Conservation (phyloP, 768 basidiomycete species). For the Tricholoma hemisulphureum region DNA sequence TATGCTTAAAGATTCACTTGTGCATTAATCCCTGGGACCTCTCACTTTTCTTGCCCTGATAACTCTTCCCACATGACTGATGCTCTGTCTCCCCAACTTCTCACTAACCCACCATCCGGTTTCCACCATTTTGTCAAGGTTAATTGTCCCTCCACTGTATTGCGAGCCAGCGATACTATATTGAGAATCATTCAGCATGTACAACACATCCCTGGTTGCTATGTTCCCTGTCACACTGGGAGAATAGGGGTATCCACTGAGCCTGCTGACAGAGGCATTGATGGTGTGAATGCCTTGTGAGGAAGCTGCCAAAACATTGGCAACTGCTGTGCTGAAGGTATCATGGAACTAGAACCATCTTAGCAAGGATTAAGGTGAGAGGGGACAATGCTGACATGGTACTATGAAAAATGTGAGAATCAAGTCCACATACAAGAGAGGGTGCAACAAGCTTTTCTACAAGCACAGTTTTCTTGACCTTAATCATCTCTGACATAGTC, state of each 20-base stretch:
- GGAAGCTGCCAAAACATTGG: conserved; percentile 72
- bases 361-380: neutral
- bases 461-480: conserved; percentile 60
- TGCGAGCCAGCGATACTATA: conserved; percentile 50
- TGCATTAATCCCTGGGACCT: neutral
- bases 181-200: conserved; percentile 68
- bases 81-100: conserved; percentile 61
- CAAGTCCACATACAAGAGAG: neutral
- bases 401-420: conserved; percentile 29
- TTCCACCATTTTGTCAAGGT: conserved; percentile 68
- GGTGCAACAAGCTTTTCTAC: conserved; percentile 68
- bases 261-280: conserved; percentile 81
- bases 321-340: conserved; percentile 80
- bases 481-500: conserved; percentile 64
- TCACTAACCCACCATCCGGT: conserved; percentile 84
- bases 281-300: conserved; percentile 76
- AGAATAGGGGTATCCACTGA: conserved; percentile 95
- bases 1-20: neutral
- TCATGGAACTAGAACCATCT: conserved; percentile 69
- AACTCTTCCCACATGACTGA: conserved; percentile 76
- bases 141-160: conserved; percentile 39
- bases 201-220: conserved; percentile 88
- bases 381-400: conserved; percentile 45
- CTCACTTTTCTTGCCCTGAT: conserved; percentile 41
- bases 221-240: conserved; percentile 96